Evolutionary conservation across 2,329 filamentous ascomycete species (phyloP), one percentile per base, ranked within the genome.

Genomic region (Trichoderma pleuroti): DNA sequence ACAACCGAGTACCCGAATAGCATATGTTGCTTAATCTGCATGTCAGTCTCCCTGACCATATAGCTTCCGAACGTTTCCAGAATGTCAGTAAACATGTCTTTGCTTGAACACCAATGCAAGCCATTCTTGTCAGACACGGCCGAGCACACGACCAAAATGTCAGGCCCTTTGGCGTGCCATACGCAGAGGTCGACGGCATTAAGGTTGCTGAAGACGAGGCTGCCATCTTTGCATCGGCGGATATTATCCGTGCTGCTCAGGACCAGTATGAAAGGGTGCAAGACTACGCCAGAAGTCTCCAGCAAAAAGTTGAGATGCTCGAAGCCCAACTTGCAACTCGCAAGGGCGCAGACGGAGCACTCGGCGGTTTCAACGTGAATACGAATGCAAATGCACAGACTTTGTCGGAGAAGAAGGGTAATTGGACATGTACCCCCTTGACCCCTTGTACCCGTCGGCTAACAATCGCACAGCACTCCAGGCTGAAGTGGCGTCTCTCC

Each of bases 241-340:
- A 88, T 84, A 88, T 88, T 84, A 87, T 88, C 80, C 85, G 86
- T 49, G 84, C 84, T 71, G 81, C 88, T 49, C 86, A 87, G 71
- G 85, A 87, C 52, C 86, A 88, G 72, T 85, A 88, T 71, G 86
- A 87, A 63, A 82, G 86, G 73, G 82, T 88, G 11, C 84, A 87
- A 65, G 83, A 83, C 63, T 86, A 88, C 75, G 86, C 86, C 11
- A 82, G 86, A 73, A 83, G 82, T 68, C 81, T 88, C 8, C 85
- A 87, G 73, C 79, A 83, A 28, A 84, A 88, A 74, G 83, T 88
- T 16, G 81, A 84, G 71, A 80, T 79, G 28, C 82, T 88, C 8
- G 84, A 87, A 72, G 76, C 80, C 5, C 84, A 87, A 73, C 78
- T 87, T 24, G 82, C 82, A 72, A 82, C 82, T 21, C 81, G 82